Percentiles rank a stretch among this genome's conserved stretches.
Evolutionary conservation across 768 basidiomycete genomes (phyloP).

Genomic region (Roridomyces roridus): DNA sequence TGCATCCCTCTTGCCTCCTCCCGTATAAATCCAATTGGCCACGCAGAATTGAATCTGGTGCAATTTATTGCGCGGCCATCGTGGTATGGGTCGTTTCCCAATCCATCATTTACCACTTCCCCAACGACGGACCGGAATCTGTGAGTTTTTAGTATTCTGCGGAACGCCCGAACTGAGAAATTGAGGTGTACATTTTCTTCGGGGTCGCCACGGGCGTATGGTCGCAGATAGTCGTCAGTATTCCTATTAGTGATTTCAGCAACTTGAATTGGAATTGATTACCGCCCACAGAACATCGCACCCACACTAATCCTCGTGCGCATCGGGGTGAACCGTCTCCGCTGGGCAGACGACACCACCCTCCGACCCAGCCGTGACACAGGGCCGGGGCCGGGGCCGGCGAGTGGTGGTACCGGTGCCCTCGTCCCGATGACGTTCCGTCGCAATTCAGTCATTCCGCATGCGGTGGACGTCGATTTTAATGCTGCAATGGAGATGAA

Average conservation of each 20-base stretch:
- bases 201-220: slow-evolving; percentile 9
- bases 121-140: slow-evolving; percentile 12
- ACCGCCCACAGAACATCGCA: slow-evolving; percentile 5
- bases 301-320: slow-evolving; percentile 16
- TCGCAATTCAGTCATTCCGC: no score
- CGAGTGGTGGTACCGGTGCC: no score
- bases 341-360: not conserved
- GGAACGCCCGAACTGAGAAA: not conserved
- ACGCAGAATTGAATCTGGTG: slow-evolving; percentile 8
- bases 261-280: not conserved
- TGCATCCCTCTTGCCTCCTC: no score
- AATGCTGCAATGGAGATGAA: no score
- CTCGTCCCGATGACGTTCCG: slow-evolving; percentile 7
- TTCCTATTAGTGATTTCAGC: not conserved
- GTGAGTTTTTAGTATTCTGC: slow-evolving; percentile 1
- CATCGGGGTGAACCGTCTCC: not conserved
- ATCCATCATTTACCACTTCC: slow-evolving; percentile 10
- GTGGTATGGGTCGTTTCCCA: slow-evolving; percentile 9
- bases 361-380: not conserved
- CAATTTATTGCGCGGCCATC: not conserved
- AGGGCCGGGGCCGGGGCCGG: slow-evolving; percentile 1
- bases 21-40: no score
- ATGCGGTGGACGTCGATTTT: no score
- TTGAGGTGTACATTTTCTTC: slow-evolving; percentile 12
- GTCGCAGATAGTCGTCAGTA: slow-evolving; percentile 11